A percentile compares a stretch with the other conserved stretches of the same genome.
These are phyloP conservation scores for Ettlia oleoabundans DNA, from an alignment of 139 green algal species.

Conservation along the genomic window DNA sequence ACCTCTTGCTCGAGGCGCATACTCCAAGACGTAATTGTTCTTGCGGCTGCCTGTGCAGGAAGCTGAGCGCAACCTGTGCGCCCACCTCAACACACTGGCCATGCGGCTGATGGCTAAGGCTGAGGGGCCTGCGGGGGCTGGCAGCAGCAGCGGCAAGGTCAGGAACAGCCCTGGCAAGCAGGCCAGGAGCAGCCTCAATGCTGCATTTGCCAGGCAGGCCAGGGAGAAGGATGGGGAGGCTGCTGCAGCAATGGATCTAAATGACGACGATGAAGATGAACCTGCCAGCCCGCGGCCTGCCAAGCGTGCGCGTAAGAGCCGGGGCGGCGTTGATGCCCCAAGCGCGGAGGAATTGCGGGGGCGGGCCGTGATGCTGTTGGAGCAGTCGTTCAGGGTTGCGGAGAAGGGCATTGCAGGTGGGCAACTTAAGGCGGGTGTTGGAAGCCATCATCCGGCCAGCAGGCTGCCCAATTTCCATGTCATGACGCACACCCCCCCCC, in stretches of 20 bases:
- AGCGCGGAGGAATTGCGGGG: neutral
- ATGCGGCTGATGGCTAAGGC: conserved; percentile 35
- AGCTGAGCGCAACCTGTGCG: conserved; percentile 70
- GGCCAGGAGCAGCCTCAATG: neutral
- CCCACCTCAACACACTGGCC: conserved; percentile 66
- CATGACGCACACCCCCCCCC: too few species aligned
- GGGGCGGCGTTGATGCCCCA: conserved; percentile 8
- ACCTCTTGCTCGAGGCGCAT: too few species aligned
- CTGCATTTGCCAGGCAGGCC: neutral
- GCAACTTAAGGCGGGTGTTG: too few species aligned
- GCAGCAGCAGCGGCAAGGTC: neutral
- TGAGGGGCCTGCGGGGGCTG: neutral
- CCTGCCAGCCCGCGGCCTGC: conserved; percentile 6
- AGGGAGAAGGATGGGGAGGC: neutral
- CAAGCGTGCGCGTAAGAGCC: conserved; percentile 25
- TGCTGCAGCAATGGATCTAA: too few species aligned
- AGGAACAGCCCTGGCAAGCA: neutral
- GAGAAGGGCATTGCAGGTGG: conserved; percentile 57
- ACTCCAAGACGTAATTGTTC: too few species aligned
- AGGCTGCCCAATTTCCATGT: too few species aligned
- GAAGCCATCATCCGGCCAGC: too few species aligned
- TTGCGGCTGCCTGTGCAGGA: too few species aligned
- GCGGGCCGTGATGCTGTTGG: conserved; percentile 45
- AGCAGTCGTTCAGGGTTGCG: conserved; percentile 30
- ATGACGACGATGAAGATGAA: too few species aligned